Percentiles rank a stretch among this genome's conserved stretches.
Evolutionary conservation across 495 filamentous ascomycete genomes (phyloP).

Genomic region (Tuber indicum): DNA sequence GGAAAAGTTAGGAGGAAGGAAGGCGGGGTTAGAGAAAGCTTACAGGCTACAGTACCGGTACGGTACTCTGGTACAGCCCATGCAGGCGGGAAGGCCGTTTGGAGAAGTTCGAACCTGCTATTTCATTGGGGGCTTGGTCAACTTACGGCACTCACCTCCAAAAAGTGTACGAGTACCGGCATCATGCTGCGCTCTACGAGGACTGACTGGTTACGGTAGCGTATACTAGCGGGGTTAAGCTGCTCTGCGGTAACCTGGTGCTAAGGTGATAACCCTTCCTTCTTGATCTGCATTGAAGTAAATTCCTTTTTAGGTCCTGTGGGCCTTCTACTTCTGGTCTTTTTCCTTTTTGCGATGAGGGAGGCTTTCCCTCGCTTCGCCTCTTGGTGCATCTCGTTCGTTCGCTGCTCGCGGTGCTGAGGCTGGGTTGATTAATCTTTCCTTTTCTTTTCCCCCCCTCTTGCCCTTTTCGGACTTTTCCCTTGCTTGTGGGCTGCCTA

Average conservation of each 20-base stretch:
- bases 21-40: neutral
- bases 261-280: constrained; percentile 1
- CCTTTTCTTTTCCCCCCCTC: neutral
- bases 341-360: constrained; percentile 27
- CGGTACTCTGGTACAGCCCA: neutral
- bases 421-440: neutral
- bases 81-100: constrained; percentile 35
- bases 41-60: neutral
- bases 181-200: neutral
- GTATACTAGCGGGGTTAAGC: neutral
- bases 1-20: neutral
- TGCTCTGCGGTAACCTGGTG: neutral
- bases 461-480: neutral
- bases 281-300: neutral
- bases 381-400: neutral
- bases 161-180: neutral
- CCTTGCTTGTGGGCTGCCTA: neutral
- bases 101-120: constrained; percentile 34
- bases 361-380: constrained; percentile 9
- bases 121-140: constrained; percentile 1
- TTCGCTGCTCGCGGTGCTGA: too few species aligned
- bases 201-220: neutral
- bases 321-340: constrained; percentile 9
- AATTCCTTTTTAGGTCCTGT: constrained; percentile 24
- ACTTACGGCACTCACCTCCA: neutral